A percentile compares a stretch with the other conserved stretches of the same genome.
phyloP scores from a whole-genome alignment of 345 rosid species.

The Adansonia digitata region DNA sequence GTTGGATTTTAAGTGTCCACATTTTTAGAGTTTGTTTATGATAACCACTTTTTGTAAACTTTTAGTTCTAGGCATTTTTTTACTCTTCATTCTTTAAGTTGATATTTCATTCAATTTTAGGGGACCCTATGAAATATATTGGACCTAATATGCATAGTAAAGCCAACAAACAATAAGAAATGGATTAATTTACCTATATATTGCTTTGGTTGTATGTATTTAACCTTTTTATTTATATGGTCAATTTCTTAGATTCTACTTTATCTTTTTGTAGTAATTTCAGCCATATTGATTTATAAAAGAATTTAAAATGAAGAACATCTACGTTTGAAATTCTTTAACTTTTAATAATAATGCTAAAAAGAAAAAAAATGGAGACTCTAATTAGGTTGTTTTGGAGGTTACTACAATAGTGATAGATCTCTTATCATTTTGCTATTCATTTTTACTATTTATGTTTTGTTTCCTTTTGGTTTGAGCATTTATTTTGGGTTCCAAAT shows the following conservation, averaged over 20 bases:
- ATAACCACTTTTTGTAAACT: background rate
- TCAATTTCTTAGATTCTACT: conserved; percentile 2
- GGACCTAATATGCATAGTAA: conserved; percentile 51
- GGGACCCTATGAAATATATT: conserved; percentile 84
- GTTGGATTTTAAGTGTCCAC: background rate
- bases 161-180: conserved; percentile 66
- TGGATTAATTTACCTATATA: conserved; percentile 5
- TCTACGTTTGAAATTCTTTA: background rate
- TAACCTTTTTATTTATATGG: background rate
- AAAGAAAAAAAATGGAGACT: background rate
- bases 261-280: background rate
- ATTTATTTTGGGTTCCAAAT: background rate
- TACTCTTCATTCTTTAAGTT: background rate
- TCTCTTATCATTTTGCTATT: no score
- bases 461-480: background rate
- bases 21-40: background rate
- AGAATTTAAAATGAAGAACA: background rate
- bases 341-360: background rate
- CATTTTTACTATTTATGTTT: no score
- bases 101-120: conserved; percentile 15
- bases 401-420: background rate
- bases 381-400: background rate
- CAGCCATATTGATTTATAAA: background rate
- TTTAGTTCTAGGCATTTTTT: background rate
- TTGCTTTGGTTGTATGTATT: background rate